Conservation (phyloP, 805 yeast species). For the Candida sithepensis region DNA sequence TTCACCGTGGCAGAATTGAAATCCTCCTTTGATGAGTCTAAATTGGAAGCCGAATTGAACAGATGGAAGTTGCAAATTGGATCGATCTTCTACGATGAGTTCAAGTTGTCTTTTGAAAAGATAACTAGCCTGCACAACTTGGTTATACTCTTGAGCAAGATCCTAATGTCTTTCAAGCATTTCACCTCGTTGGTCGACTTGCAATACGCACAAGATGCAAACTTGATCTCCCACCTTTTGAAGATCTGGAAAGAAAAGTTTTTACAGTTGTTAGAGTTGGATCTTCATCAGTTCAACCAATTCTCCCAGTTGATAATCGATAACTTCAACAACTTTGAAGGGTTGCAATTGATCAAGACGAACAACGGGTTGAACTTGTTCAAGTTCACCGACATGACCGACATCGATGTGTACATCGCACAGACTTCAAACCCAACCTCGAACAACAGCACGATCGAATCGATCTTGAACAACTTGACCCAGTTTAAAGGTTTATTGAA, state of each 20-base stretch:
- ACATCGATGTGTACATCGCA: constrained; percentile 19
- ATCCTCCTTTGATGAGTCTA: constrained; percentile 4
- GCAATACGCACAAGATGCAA: constrained; percentile 5
- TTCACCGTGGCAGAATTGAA: constrained; percentile 13
- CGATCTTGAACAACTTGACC: constrained; percentile 15
- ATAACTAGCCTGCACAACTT: constrained; percentile 14
- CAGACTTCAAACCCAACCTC: constrained; percentile 15
- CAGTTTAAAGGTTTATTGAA: constrained; percentile 16
- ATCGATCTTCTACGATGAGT: constrained; percentile 7
- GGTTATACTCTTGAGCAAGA: constrained; percentile 14
- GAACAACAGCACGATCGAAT: constrained; percentile 10
- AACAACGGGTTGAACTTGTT: constrained; percentile 19
- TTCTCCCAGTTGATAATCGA: constrained; percentile 18
- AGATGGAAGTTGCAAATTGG: constrained; percentile 24
- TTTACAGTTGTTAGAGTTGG: constrained; percentile 7
- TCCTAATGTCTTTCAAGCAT: constrained; percentile 27
- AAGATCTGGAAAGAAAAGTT: constrained; percentile 19
- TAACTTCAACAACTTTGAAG: constrained; percentile 11
- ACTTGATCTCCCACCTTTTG: constrained; percentile 15
- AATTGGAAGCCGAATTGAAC: constrained; percentile 6
- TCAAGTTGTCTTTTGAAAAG: constrained; percentile 8
- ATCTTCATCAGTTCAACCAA: constrained; percentile 16
- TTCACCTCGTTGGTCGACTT: constrained; percentile 28
- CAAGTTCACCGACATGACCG: constrained; percentile 19
- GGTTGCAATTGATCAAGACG: constrained; percentile 6